A percentile compares a stretch with the other conserved stretches of the same genome.
phyloP scores from a whole-genome alignment of 2,329 filamentous ascomycete species.

The Pseudocercospora pini-densiflorae region DNA sequence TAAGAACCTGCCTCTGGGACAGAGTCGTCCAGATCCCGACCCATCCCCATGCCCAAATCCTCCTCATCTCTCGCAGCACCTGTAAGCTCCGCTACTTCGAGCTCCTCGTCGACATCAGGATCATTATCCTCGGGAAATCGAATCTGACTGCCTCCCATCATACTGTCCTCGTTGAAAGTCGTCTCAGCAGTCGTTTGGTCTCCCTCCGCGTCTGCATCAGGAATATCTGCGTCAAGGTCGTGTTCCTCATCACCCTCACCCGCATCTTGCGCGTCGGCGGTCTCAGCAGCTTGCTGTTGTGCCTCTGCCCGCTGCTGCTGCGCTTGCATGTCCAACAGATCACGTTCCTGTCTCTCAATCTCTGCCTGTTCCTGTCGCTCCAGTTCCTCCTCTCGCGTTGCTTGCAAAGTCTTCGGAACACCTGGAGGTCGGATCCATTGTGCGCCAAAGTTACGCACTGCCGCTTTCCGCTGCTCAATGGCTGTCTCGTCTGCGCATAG shows the following conservation, averaged over 20 bases:
- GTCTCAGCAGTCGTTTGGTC: slow-evolving; percentile 55
- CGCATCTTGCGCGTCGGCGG: slow-evolving; percentile 45
- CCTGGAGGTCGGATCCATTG: slow-evolving; percentile 91
- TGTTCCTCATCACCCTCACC: slow-evolving; percentile 48
- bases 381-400: slow-evolving; percentile 84
- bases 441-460: slow-evolving; percentile 85
- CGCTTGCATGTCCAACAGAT: slow-evolving; percentile 72
- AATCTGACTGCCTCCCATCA: slow-evolving; percentile 52
- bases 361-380: slow-evolving; percentile 87
- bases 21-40: slow-evolving; percentile 51
- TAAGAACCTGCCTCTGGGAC: slow-evolving; percentile 59
- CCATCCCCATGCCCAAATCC: slow-evolving; percentile 45
- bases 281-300: slow-evolving; percentile 63
- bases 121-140: slow-evolving; percentile 47
- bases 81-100: slow-evolving; percentile 54
- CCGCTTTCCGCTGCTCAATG: slow-evolving; percentile 75
- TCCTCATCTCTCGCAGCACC: slow-evolving; percentile 54
- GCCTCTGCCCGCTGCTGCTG: slow-evolving; percentile 53
- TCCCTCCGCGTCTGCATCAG: slow-evolving; percentile 60
- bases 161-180: slow-evolving; percentile 55
- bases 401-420: slow-evolving; percentile 84
- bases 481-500: slow-evolving; percentile 77
- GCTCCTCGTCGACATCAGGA: slow-evolving; percentile 47
- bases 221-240: slow-evolving; percentile 67
- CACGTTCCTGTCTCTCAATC: slow-evolving; percentile 70